These are phyloP conservation scores for Dendrostoma leiphaemia DNA, from an alignment of 2,329 filamentous ascomycete species.

Conservation along the genomic window DNA sequence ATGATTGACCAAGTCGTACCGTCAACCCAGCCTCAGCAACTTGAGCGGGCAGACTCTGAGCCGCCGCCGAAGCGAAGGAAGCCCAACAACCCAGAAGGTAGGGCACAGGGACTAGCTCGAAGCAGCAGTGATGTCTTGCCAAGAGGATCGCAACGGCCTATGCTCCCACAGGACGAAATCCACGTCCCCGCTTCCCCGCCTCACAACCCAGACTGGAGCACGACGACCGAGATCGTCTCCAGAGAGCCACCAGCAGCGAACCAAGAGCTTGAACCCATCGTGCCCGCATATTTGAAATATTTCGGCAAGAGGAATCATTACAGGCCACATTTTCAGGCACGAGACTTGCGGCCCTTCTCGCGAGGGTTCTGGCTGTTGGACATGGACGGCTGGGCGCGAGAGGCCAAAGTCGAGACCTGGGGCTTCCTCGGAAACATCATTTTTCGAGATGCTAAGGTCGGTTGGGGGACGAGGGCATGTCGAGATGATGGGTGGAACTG, in stretches of 20 bases:
- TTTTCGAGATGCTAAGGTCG: slow-evolving; percentile 49
- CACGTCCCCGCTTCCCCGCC: no score
- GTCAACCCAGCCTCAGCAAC: slow-evolving; percentile 9
- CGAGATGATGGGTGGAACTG: slow-evolving; percentile 42
- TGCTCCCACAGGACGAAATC: slow-evolving; percentile 21
- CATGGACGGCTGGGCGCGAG: slow-evolving; percentile 50
- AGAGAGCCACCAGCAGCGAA: slow-evolving; percentile 47
- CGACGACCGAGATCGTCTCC: slow-evolving; percentile 1
- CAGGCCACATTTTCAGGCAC: slow-evolving; percentile 45
- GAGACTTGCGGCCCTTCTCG: slow-evolving; percentile 58
- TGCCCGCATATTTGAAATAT: slow-evolving; percentile 46
- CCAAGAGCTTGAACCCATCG: slow-evolving; percentile 36
- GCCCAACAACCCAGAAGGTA: slow-evolving; percentile 16
- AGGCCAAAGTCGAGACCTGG: slow-evolving; percentile 57
- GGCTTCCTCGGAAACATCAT: slow-evolving; percentile 59
- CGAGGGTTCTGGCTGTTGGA: slow-evolving; percentile 76
- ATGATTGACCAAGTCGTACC: neutral
- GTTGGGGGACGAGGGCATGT: slow-evolving; percentile 65
- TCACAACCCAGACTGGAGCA: slow-evolving; percentile 6
- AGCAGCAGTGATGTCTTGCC: slow-evolving; percentile 30
- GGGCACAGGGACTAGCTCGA: slow-evolving; percentile 26
- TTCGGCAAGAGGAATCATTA: slow-evolving; percentile 55
- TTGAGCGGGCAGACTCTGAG: slow-evolving; percentile 30
- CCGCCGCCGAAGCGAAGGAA: slow-evolving; percentile 30
- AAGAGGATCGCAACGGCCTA: neutral